Evolutionary conservation across 176 grass and related monocot species (phyloP).

Genomic region (Stipa capillata): DNA sequence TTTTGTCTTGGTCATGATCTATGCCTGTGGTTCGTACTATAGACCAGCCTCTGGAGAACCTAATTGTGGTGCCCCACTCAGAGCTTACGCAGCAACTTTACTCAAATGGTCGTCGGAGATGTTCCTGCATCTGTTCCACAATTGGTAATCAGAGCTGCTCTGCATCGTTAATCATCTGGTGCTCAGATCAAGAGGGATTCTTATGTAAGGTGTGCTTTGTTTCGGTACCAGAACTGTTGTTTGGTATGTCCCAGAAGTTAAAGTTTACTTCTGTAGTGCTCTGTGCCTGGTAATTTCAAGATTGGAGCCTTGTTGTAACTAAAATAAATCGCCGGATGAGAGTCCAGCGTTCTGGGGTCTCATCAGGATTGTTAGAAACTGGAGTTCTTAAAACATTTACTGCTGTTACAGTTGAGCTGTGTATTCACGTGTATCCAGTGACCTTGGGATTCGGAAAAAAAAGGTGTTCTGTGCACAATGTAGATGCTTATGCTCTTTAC

Average conservation of each 20-base stretch:
- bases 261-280: neutral
- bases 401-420: too few relatives aligned
- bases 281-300: neutral
- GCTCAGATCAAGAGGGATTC: neutral
- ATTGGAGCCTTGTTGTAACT: neutral
- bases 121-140: neutral
- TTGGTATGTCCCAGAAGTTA: neutral
- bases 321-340: conserved; percentile 3
- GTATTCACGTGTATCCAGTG: too few relatives aligned
- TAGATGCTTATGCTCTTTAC: neutral
- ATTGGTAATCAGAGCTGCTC: neutral
- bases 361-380: neutral
- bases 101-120: neutral
- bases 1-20: too few relatives aligned
- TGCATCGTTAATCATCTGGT: neutral
- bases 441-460: neutral
- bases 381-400: too few relatives aligned
- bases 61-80: too few relatives aligned
- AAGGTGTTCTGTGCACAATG: neutral
- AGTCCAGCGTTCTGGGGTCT: neutral
- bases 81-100: too few relatives aligned
- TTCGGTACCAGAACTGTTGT: neutral
- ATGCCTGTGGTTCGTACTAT: too few relatives aligned
- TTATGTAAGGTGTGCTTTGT: neutral
- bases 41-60: too few relatives aligned